Conservation (phyloP, 495 filamentous ascomycete genomes). For the Penicillium riverlandense region DNA sequence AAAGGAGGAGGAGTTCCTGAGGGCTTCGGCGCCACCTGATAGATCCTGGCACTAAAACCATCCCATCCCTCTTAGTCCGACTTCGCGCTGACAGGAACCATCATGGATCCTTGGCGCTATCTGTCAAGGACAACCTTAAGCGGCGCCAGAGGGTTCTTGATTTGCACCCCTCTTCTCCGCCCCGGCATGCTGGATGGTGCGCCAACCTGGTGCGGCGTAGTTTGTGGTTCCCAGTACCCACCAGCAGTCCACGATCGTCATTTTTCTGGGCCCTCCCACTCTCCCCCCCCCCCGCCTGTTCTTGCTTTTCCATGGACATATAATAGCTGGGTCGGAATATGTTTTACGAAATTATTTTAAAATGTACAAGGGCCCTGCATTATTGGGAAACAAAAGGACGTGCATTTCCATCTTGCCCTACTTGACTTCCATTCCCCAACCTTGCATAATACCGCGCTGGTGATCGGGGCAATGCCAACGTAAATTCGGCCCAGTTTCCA, state of each 20-base stretch:
- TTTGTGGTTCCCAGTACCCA: slow-evolving; percentile 30
- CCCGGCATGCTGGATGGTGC: slow-evolving; percentile 20
- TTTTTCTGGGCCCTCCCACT: slow-evolving; percentile 29
- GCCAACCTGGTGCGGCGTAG: slow-evolving; percentile 16
- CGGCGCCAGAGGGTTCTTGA: slow-evolving; percentile 13
- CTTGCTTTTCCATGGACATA: slow-evolving; percentile 27
- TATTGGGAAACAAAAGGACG: slow-evolving; percentile 7
- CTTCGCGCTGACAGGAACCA: slow-evolving; percentile 16
- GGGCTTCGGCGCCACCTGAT: slow-evolving; percentile 12
- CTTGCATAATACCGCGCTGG: slow-evolving; percentile 23
- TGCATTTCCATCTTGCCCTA: slow-evolving; percentile 9
- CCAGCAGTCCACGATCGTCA: slow-evolving; percentile 34
- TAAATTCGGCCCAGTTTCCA: slow-evolving; percentile 16
- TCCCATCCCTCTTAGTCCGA: background rate
- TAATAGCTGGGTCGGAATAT: slow-evolving; percentile 17
- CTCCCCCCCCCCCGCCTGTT: slow-evolving; percentile 6
- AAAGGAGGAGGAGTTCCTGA: slow-evolving; percentile 12
- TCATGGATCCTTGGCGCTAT: slow-evolving; percentile 25
- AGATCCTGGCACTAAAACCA: slow-evolving; percentile 13
- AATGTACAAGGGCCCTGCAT: slow-evolving; percentile 21
- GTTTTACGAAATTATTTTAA: slow-evolving; percentile 10
- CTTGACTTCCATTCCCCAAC: slow-evolving; percentile 17
- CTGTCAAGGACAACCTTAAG: slow-evolving; percentile 33
- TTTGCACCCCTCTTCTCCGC: slow-evolving; percentile 16
- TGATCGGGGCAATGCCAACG: slow-evolving; percentile 14